These are phyloP conservation scores for Pilasporangium apinafurcum DNA, from an alignment of 352 stramenopile species.

Conservation along the genomic window DNA sequence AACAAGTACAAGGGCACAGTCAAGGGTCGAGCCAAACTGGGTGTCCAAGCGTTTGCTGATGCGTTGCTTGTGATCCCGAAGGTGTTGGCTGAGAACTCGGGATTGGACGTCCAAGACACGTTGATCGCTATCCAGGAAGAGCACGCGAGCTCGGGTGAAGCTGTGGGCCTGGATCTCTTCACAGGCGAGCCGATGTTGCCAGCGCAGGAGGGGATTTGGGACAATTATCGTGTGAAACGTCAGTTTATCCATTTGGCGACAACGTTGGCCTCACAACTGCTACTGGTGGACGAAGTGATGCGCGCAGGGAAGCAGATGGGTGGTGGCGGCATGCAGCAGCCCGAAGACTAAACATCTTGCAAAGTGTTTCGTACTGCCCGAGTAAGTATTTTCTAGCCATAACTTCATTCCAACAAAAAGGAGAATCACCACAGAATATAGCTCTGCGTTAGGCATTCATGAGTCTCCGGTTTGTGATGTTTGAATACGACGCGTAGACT, in stretches of 20 bases:
- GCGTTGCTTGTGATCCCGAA: constrained; percentile 98
- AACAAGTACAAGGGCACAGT: constrained; percentile 81
- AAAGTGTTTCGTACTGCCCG: no score
- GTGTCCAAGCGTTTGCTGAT: constrained; percentile 97
- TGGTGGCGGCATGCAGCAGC: constrained; percentile 39
- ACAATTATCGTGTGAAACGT: constrained; percentile 99
- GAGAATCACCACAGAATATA: no score
- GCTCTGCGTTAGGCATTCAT: no score
- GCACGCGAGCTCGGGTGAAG: constrained; percentile 80
- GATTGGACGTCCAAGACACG: constrained; percentile 90
- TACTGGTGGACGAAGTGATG: constrained; percentile 99
- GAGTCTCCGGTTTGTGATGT: no score
- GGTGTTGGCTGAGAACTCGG: constrained; percentile 91
- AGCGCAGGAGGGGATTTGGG: constrained; percentile 95
- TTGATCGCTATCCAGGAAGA: constrained; percentile 97
- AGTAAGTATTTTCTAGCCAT: constrained; percentile 5
- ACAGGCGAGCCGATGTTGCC: constrained; percentile 97
- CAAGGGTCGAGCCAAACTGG: constrained; percentile 96
- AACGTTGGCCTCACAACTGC: constrained; percentile 96
- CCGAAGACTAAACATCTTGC: constrained; percentile 48
- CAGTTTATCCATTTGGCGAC: constrained; percentile 98
- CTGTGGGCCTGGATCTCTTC: constrained; percentile 95
- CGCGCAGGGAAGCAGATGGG: constrained; percentile 97
- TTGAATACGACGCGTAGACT: no score
- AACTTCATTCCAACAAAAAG: constrained; percentile 7